Base-by-base conservation (phyloP, 2,329 filamentous ascomycete species). In the Graphilbum fragrans region DNA sequence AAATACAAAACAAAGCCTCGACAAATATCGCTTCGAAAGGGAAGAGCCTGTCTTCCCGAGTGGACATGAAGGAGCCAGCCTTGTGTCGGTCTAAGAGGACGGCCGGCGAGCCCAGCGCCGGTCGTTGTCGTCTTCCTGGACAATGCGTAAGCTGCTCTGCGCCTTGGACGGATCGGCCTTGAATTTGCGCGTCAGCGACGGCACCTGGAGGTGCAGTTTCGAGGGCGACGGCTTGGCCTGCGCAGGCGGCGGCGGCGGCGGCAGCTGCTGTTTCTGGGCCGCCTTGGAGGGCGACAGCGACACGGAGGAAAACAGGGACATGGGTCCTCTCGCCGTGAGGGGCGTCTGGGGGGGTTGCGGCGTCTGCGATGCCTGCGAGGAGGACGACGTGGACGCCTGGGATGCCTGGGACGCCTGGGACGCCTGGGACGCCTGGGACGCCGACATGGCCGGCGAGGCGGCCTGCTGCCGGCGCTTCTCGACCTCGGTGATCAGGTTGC, bases 401-500 rank as follows among this genome's bases (percentile, higher is more conserved):
- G 23, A 12, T 12, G 23, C 7, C 23, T 7, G 23, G 12, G 12
- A 27, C 23, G 23, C 7, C 23, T 27, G 23, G 23, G 23, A 27
- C 23, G 23, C 7, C 23, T 27, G 23, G 23, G 23, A 27, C 23
- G 23, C 7, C 23, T 27, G 23, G 12, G 12, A 27, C 25, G 12
- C 25, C 25, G 12, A 7, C 25, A 27, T 12, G 8, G 25, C 25
- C 25, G 12, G 8, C 25, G 25, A 27, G 8, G 25, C 25, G 25
- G 8, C 25, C 3, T 53, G 52, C 38, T 62, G 58, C 47, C 70
- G 73, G 51, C 75, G 66, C 56, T 76, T 74, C 55, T 82, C 81
- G 17, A 78, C 72, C 32, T 92, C 85, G 0, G 70, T 70, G 5
- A 92, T 77, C 41, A 94, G 61, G 14, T 76, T 77, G 60, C 84